Base-by-base conservation (phyloP, 345 rosid genomes). In the Eucalyptus regnans region DNA sequence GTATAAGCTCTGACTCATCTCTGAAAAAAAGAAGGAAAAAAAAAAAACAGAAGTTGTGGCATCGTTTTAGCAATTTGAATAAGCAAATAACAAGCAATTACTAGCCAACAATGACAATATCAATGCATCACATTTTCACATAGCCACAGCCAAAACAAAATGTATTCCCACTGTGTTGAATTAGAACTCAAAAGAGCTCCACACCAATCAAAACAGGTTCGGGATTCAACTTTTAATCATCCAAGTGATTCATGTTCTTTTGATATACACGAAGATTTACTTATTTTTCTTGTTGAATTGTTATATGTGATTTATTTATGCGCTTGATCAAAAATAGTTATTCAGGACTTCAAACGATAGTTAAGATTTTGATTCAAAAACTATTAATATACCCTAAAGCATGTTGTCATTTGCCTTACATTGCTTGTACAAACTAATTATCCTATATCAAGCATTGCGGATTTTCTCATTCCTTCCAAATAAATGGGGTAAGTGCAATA, bases 391-490 rank as follows among this genome's bases (percentile, higher is more conserved):
- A 60, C 3, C 7, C 3, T 3, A 5, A 60, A 60, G 66, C 15
- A 25, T 5, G 7, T 0, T 60, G 15, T 23, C 13, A 10, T 58
- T 60, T 60, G 12, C 12, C 66, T 58, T 25, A 25, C 66, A 25
- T 25, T 5, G 14, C n/a, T 2, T 60, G 66, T 11, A 11, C 14
- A 60, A 0, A 25, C 15, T 25, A 25, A 60, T 60, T 25, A 60
- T 25, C 66, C 0, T 60, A 0, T 10, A 60, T 60, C n/a, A 25
- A 60, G 66, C 2, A 0, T 60, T 58, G 4, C 7, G 0, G 25
- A 60, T 1, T 60, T 25, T 58, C 0, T 60, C 29, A 11, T 27
- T 60, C 66, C 66, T 60, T 60, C 31, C 66, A 60, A 60, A 25
- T 2, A 11, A 25, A 0, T 23, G 7, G 3, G 14, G 31, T 25